These are phyloP conservation scores for Beauveria bassiana DNA, from an alignment of 2,329 filamentous ascomycete species.

Conservation along the genomic window DNA sequence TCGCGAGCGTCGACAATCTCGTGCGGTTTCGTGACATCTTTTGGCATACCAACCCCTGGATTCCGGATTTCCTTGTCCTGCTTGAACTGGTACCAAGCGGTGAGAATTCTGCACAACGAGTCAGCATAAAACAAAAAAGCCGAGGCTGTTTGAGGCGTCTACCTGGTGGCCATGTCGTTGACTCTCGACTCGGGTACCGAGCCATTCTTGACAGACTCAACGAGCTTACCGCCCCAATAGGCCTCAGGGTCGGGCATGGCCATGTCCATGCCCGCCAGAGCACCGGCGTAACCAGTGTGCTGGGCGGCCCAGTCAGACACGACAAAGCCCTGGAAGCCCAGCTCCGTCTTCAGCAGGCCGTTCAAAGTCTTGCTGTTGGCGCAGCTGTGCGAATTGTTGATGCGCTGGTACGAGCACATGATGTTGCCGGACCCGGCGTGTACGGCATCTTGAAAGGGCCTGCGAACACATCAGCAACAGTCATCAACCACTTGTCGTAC, in stretches of 20 bases:
- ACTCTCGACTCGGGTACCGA: slow-evolving; percentile 47
- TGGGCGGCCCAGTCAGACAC: slow-evolving; percentile 62
- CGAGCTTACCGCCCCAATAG: slow-evolving; percentile 46
- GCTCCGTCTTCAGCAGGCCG: slow-evolving; percentile 54
- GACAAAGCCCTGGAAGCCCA: slow-evolving; percentile 58
- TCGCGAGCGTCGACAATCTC: slow-evolving; percentile 47
- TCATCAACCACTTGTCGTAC: background rate
- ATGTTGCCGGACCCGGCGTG: slow-evolving; percentile 49
- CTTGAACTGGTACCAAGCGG: slow-evolving; percentile 48
- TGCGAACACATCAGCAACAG: slow-evolving; percentile 17
- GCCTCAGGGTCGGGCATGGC: slow-evolving; percentile 49
- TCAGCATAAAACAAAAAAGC: too few species aligned
- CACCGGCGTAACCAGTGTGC: slow-evolving; percentile 52
- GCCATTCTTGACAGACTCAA: slow-evolving; percentile 51
- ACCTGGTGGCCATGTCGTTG: slow-evolving; percentile 51
- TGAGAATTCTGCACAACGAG: slow-evolving; percentile 30
- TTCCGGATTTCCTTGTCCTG: slow-evolving; percentile 40
- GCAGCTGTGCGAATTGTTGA: slow-evolving; percentile 66
- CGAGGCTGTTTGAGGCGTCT: background rate
- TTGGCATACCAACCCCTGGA: slow-evolving; percentile 45
- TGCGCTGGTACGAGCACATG: slow-evolving; percentile 60
- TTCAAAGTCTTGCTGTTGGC: slow-evolving; percentile 62
- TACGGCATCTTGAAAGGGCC: slow-evolving; percentile 63
- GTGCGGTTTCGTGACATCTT: slow-evolving; percentile 41
- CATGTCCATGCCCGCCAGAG: slow-evolving; percentile 63